Evolutionary conservation across 2,329 filamentous ascomycete genomes (phyloP).

Genomic region (Neofusicoccum kwambonambiense): DNA sequence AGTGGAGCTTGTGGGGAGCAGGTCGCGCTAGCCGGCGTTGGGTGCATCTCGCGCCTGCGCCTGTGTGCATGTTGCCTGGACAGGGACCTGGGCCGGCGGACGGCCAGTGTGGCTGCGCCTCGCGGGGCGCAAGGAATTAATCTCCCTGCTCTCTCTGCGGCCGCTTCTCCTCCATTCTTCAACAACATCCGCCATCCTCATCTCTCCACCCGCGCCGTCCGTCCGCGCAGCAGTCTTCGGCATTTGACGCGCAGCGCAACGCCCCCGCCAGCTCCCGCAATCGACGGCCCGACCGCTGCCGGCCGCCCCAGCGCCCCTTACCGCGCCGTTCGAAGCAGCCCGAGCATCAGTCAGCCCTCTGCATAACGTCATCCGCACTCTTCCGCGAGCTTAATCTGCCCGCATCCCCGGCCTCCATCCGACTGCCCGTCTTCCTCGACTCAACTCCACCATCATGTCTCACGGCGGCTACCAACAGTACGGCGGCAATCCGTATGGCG

Average conservation of each 20-base stretch:
- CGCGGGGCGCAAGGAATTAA: constrained; percentile 8
- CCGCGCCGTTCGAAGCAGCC: background rate
- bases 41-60: no score
- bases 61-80: background rate
- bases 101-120: background rate
- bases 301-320: constrained; percentile 3
- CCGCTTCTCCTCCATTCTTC: constrained; percentile 2
- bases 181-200: background rate
- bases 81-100: background rate
- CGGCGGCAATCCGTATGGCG: constrained; percentile 60
- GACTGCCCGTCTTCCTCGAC: constrained; percentile 20
- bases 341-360: constrained; percentile 1
- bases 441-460: constrained; percentile 23
- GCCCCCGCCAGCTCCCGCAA: background rate
- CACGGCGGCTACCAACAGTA: constrained; percentile 45
- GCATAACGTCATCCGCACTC: constrained; percentile 18
- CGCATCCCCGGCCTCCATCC: background rate
- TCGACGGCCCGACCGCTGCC: constrained; percentile 4
- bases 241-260: no score
- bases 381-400: constrained; percentile 9
- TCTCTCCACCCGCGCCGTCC: background rate
- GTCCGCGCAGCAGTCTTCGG: background rate
- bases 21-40: no score
- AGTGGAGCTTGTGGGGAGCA: no score
- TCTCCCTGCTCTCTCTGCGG: background rate